phyloP scores from a whole-genome alignment of 345 rosid species.

The Bruguiera gymnorhiza region DNA sequence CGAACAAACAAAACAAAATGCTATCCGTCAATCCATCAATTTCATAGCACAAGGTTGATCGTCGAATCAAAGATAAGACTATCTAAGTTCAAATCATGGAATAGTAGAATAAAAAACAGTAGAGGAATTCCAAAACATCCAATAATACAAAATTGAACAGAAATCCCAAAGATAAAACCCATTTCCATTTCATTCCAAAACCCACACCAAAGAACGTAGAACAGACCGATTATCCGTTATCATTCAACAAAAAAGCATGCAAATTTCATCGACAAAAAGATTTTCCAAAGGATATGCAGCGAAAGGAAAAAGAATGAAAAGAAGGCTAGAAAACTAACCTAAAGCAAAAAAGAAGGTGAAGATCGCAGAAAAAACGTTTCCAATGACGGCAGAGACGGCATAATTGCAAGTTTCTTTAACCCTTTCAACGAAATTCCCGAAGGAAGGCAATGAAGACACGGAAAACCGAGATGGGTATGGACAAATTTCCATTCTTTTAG shows the following conservation, averaged over 20 bases:
- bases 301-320: background rate
- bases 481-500: conserved; percentile 49
- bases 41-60: background rate
- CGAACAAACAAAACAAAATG: background rate
- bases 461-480: conserved; percentile 53
- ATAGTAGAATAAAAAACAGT: background rate
- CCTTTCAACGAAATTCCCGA: conserved; percentile 56
- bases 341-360: conserved; percentile 94
- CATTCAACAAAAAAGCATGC: background rate
- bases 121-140: background rate
- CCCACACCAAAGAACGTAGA: conserved; percentile 9
- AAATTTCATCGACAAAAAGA: background rate
- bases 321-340: conserved; percentile 44
- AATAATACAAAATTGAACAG: background rate
- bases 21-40: conserved; percentile 5
- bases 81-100: background rate
- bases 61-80: background rate
- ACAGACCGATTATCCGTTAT: conserved; percentile 18
- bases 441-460: conserved; percentile 34
- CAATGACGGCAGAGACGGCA: conserved; percentile 70
- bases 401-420: conserved; percentile 57
- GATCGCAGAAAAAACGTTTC: conserved; percentile 86
- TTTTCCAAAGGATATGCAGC: background rate
- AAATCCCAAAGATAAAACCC: conserved; percentile 7
- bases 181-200: conserved; percentile 1